Percentiles rank a stretch among this genome's conserved stretches.
These are phyloP conservation scores for Raffaelea deltoideospora DNA, from an alignment of 2,329 filamentous ascomycete genomes.

Conservation along the genomic window DNA sequence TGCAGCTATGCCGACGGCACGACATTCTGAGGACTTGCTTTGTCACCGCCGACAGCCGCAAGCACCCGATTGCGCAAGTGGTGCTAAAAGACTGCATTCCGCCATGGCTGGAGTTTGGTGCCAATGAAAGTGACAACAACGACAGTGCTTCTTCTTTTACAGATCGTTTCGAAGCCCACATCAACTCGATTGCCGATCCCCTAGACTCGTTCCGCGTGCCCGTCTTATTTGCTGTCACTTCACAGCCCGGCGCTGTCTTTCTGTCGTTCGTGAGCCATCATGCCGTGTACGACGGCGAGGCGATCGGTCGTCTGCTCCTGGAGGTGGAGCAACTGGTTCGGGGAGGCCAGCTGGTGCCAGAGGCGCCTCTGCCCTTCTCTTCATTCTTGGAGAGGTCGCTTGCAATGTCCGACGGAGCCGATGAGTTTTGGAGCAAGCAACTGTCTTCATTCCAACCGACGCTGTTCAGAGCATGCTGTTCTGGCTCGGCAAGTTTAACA, in stretches of 20 bases:
- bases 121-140: too few species aligned
- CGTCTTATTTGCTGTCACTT: conserved; percentile 28
- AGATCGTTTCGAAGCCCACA: conserved; percentile 26
- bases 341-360: conserved; percentile 27
- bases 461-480: conserved; percentile 1
- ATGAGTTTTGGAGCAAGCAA: conserved; percentile 50
- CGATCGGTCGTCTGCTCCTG: conserved; percentile 51
- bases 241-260: conserved; percentile 15
- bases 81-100: conserved; percentile 35
- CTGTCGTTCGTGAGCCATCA: conserved; percentile 52
- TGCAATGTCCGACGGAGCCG: conserved; percentile 27
- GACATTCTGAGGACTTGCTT: conserved; percentile 70
- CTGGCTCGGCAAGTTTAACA: neutral
- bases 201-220: conserved; percentile 31
- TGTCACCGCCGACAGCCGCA: conserved; percentile 41
- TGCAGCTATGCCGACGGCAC: conserved; percentile 46
- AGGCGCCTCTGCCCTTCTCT: conserved; percentile 37
- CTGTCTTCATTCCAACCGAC: conserved; percentile 33
- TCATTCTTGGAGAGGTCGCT: conserved; percentile 48
- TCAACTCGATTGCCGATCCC: conserved; percentile 19
- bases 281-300: conserved; percentile 73
- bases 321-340: conserved; percentile 51
- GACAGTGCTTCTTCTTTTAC: too few species aligned
- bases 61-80: conserved; percentile 56
- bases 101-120: conserved; percentile 22